phyloP scores from a whole-genome alignment of 108 stramenopile species.

The Pelagomonas calceolata region DNA sequence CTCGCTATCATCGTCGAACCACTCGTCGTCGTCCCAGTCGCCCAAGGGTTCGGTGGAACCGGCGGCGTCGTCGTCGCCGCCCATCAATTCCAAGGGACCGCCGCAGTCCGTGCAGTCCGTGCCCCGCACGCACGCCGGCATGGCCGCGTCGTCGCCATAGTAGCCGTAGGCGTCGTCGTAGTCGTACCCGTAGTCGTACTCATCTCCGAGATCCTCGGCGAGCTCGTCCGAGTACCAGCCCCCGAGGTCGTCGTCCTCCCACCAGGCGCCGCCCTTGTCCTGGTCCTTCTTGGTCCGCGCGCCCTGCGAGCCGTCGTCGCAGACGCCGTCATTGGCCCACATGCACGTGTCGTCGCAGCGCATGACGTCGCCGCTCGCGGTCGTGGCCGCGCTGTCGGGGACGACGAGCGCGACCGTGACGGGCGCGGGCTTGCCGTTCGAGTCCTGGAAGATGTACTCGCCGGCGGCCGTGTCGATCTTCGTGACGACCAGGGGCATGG shows the following conservation, averaged over 20 bases:
- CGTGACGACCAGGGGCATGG: neutral
- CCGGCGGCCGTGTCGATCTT: conserved; percentile 1
- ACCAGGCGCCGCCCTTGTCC: conserved; percentile 9
- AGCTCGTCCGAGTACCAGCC: conserved; percentile 3
- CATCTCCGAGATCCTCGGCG: conserved; percentile 16
- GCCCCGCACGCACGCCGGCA: conserved; percentile 28
- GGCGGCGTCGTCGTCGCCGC: neutral
- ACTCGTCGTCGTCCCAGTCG: conserved; percentile 2
- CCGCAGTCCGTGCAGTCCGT: conserved; percentile 43
- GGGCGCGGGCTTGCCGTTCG: neutral
- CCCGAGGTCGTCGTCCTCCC: conserved; percentile 26
- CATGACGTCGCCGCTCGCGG: neutral
- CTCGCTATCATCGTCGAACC: neutral
- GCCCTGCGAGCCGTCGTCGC: conserved; percentile 14
- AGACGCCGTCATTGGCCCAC: conserved; percentile 16
- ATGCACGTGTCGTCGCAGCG: conserved; percentile 15
- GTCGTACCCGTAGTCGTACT: conserved; percentile 5
- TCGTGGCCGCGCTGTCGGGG: neutral
- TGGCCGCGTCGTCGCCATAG: conserved; percentile 15
- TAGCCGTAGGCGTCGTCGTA: conserved; percentile 8
- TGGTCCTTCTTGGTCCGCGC: neutral
- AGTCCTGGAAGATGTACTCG: neutral
- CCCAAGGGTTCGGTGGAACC: neutral
- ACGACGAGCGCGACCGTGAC: neutral
- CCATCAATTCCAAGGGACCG: neutral